Evolutionary conservation across 805 yeast genomes (phyloP).

Genomic region (Metschnikowia henanensis): DNA sequence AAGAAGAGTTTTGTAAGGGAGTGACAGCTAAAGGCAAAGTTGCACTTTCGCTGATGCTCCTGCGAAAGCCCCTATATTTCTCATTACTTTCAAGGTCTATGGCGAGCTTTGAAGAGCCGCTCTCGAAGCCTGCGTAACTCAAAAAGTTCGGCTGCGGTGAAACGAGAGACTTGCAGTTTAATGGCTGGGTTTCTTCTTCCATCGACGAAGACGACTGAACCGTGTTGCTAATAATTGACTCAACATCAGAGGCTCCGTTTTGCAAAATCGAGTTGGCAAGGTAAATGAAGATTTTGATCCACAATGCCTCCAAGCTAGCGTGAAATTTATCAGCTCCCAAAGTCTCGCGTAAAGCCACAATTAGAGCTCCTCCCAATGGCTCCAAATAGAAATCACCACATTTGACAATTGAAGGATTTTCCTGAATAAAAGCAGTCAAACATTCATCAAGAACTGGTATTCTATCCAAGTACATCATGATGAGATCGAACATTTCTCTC

Average conservation of each 20-base stretch:
- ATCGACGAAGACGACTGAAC: slow-evolving; percentile 5
- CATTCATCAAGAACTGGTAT: slow-evolving; percentile 30
- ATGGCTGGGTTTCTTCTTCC: slow-evolving; percentile 25
- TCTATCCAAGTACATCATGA: slow-evolving; percentile 33
- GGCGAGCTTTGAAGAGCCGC: slow-evolving; percentile 19
- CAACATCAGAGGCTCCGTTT: slow-evolving; percentile 25
- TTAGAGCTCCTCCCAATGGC: slow-evolving; percentile 41
- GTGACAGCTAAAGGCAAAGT: slow-evolving; percentile 3
- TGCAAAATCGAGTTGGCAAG: slow-evolving; percentile 39
- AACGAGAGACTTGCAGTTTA: slow-evolving; percentile 15
- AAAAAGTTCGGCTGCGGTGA: slow-evolving; percentile 10
- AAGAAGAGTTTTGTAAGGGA: slow-evolving; percentile 3
- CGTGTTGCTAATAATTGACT: slow-evolving; percentile 20
- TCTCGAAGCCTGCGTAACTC: neutral
- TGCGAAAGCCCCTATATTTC: slow-evolving; percentile 44
- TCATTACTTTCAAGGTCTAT: slow-evolving; percentile 31
- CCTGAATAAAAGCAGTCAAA: slow-evolving; percentile 31
- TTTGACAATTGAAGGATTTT: slow-evolving; percentile 27
- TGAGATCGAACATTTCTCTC: slow-evolving; percentile 35
- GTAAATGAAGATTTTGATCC: slow-evolving; percentile 42
- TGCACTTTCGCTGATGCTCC: slow-evolving; percentile 23
- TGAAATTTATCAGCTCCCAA: slow-evolving; percentile 32
- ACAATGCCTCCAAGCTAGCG: slow-evolving; percentile 33
- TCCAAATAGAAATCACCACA: slow-evolving; percentile 35
- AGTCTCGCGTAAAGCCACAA: slow-evolving; percentile 38